Evolutionary conservation across 768 basidiomycete species (phyloP), one percentile per base, ranked within the genome.

Genomic region (Trametes coccinea): DNA sequence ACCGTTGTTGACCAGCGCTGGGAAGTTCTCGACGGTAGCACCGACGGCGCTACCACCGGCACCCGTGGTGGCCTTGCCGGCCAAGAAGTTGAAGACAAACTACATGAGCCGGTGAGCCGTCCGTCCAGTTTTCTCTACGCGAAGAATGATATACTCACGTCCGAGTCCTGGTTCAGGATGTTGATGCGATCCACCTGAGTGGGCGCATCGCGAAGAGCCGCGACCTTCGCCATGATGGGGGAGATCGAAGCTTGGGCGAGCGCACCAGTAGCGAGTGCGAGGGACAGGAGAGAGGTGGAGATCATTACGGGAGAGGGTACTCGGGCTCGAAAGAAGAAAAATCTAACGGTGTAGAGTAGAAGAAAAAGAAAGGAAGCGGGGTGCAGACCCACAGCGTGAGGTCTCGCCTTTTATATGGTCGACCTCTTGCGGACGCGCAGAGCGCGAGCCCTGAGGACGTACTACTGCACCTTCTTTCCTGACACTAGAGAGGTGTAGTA

Each of bases 51-150:
- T 65, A 5, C 73, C 73, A 30, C 65, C 73, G 1, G 68, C 64
- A 49, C 71, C 70, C 17, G 55, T 52, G 3, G 60, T 34, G 11
- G 69, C 46, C 22, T 48, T 64, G 22, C 67, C 61, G 39, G 70
- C 67, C 37, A 69, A 48, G 57, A 73, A 73, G 64, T 73, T 65
- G 63, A 73, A 73, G 22, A 67, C 62, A 37, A 68, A 71, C 72
- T 73, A 48, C 17, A 53, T 4, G 53, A 14, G 31, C 5, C 43
- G 29, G 37, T 40, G 52, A 30, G 45, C 9, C 13, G 3, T 11
- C 17, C 41, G 16, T 14, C 22, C 34, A 7, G 27, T n/a, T 9
- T 37, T 9, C 5, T 7, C 7, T 50, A 16, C 30, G 44, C 27
- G 6, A 11, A 6, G 5, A 11, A 22, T 22, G 10, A 6, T 14